Evolutionary conservation across 768 basidiomycete species (phyloP), one percentile per base, ranked within the genome.

Genomic region (Termitomyces heimii): DNA sequence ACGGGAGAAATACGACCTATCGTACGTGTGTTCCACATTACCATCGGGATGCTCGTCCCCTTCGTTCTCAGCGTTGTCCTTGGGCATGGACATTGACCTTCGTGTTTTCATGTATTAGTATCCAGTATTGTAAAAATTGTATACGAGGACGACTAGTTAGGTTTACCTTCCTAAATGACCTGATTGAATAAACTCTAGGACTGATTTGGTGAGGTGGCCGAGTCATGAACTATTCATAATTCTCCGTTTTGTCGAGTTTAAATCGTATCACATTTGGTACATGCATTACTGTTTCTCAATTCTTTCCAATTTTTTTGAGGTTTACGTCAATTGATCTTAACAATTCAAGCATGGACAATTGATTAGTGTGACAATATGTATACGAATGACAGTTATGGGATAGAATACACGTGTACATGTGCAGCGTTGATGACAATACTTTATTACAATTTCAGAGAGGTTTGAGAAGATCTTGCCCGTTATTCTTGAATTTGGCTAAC

Each of bases 41-140:
- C 85, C 1, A 56, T 72, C 12, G 92, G 93, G 5, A 92, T 94
- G 77, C 74, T 89, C 54, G 72, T 84, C 31, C 93, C 93, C 6
- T 77, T 87, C 44, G 31, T 81, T 13, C 65, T 93, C 61, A 80
- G 82, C 60, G 69, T 73, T 34, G 40, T 89, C 6, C 73, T 90
- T 14, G 86, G 82, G 9, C 88, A 90, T 68, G 81, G 77, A 24
- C 83, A 86, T 67, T 76, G 64, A 67, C 24, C 9, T n/a, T 43
- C 46, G 14, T 56, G 43, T 48, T 26, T 54, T 16, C 31, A 43
- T 45, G 43, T 56, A 49, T 55, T 47, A 42, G 40, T 53, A 53
- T 32, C 16, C 20, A 9, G 16, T 6, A 14, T 43, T 43, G 37
- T 54, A 34, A 16, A n/a, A 29, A 7, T 34, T 20, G 16, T 44